Evolutionary conservation across 306 rosid genomes (phyloP).

Genomic region (Hippophae tibetana): DNA sequence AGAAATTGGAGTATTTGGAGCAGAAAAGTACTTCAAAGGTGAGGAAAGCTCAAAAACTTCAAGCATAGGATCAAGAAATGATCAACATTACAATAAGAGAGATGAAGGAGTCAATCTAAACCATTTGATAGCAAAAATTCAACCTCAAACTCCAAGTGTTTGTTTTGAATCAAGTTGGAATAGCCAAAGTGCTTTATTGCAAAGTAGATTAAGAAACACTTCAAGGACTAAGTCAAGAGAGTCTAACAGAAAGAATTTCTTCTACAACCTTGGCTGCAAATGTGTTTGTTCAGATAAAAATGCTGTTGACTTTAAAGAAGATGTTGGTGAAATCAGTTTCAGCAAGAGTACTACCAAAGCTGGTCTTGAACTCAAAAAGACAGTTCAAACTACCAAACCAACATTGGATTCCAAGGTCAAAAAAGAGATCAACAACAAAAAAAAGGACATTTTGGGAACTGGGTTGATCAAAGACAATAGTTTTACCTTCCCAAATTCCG

Average conservation of each 20-base stretch:
- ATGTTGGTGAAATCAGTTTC: constrained; percentile 48
- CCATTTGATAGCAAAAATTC: constrained; percentile 23
- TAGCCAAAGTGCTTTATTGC: constrained; percentile 57
- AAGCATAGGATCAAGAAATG: constrained; percentile 12
- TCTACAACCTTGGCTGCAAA: constrained; percentile 59
- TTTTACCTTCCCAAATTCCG: constrained; percentile 26
- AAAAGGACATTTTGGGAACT: constrained; percentile 21
- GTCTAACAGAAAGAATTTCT: constrained; percentile 26
- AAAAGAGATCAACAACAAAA: constrained; percentile 16
- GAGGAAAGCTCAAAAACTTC: constrained; percentile 23
- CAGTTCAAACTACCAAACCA: constrained; percentile 23
- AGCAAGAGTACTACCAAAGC: constrained; percentile 26
- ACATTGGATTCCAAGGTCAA: constrained; percentile 12
- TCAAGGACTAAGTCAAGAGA: constrained; percentile 1
- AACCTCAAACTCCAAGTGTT: constrained; percentile 53
- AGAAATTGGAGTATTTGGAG: constrained; percentile 80
- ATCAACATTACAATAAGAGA: neutral
- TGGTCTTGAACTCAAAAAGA: constrained; percentile 17
- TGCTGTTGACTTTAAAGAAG: constrained; percentile 46
- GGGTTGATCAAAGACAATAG: constrained; percentile 21
- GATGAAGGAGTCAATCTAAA: constrained; percentile 11
- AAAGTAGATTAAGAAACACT: constrained; percentile 23
- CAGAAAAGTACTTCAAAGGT: constrained; percentile 92
- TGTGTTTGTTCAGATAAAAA: constrained; percentile 58
- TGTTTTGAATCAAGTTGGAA: constrained; percentile 73